Conservation (phyloP, 495 filamentous ascomycete genomes). For the Corynascus novoguineensis region DNA sequence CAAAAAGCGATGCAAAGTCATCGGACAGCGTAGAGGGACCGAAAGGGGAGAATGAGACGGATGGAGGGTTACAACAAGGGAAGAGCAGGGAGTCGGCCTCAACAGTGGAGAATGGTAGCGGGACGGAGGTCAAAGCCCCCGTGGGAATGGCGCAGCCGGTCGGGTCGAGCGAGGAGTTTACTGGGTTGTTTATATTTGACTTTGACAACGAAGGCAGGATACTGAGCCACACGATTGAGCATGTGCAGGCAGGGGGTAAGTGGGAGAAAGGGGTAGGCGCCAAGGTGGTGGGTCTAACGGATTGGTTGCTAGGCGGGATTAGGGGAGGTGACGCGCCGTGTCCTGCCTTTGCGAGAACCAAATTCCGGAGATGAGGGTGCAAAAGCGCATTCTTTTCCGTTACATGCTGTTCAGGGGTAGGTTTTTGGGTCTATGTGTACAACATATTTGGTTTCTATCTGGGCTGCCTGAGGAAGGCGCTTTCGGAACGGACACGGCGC, state of each 20-base stretch:
- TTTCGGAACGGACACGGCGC: neutral
- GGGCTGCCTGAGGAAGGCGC: no score
- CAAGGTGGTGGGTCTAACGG: slow-evolving; percentile 76
- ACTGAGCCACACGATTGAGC: slow-evolving; percentile 84
- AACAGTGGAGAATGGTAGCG: slow-evolving; percentile 8
- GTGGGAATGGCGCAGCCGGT: slow-evolving; percentile 22
- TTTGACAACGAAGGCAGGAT: slow-evolving; percentile 89
- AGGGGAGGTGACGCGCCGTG: slow-evolving; percentile 35
- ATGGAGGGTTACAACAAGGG: neutral
- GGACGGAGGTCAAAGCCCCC: slow-evolving; percentile 23
- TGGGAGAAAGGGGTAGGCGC: slow-evolving; percentile 54
- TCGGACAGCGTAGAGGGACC: no score
- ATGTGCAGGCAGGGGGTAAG: slow-evolving; percentile 73
- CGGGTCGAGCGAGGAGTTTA: slow-evolving; percentile 51
- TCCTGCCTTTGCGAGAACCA: slow-evolving; percentile 27
- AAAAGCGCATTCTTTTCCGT: neutral
- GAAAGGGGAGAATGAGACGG: neutral
- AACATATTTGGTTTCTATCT: neutral
- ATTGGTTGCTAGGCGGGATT: slow-evolving; percentile 74
- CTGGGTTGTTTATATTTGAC: slow-evolving; percentile 86
- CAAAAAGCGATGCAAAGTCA: no score
- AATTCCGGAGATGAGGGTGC: slow-evolving; percentile 18
- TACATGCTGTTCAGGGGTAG: neutral
- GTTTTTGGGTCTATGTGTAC: neutral
- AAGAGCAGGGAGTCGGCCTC: neutral